Evolutionary conservation across 176 grass and related monocot species (phyloP), one percentile per base, ranked within the genome.

Genomic region (Oryza meyeriana): DNA sequence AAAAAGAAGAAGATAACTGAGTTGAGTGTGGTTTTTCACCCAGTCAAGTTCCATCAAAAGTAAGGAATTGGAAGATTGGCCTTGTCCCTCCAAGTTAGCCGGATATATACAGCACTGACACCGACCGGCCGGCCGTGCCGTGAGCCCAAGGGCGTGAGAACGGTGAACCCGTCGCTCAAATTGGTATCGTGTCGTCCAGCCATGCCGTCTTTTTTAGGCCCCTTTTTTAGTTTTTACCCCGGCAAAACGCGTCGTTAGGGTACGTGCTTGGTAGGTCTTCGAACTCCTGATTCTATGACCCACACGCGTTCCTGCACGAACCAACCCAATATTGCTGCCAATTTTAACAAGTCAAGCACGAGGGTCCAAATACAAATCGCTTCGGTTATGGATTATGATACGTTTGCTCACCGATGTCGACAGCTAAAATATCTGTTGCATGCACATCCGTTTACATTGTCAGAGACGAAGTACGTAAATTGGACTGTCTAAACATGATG

Each of bases 221-320:
- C 41, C 17, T 26, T 72, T n/a, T n/a, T n/a, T n/a, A n/a, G n/a
- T n/a, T n/a, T 39, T 76, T 30, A 18, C 59, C 17, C 69, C 42
- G 44, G 69, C 69, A 75, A 86, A 75, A 81, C 84, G 84, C 69
- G 84, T 81, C 58, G 4, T 9, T 11, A 57, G 76, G 44, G 32
- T 74, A 27, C 84, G 42, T 42, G 77, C 69, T 41, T 24, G 1
- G 47, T 12, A 69, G 78, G 84, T 75, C 26, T 44, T 42, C 2
- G 6, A 68, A 32, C 30, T 27, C 28, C 34, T 10, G 11, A 70
- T 36, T 80, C 50, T 48, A 25, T 75, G 62, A 24, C 58, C 17
- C 55, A 9, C 27, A 36, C 66, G 74, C 64, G 73, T 77, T 84
- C 73, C 26, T 59, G 77, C 74, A 61, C 18, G 47, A 38, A 61